These are phyloP conservation scores for Volvox africanus DNA, from an alignment of 139 green algal genomes.

Conservation along the genomic window DNA sequence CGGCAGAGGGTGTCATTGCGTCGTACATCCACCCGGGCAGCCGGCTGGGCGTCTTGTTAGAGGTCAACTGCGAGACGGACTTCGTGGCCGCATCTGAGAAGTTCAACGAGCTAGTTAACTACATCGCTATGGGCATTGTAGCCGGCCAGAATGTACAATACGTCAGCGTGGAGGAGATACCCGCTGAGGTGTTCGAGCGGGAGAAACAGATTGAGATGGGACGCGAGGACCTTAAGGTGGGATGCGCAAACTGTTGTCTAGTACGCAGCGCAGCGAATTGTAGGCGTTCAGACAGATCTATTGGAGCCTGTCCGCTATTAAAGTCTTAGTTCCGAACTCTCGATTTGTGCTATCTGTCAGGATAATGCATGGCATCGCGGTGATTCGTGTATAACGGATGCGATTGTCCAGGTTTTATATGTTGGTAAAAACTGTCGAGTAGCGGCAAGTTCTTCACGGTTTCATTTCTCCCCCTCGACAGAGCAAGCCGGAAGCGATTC, in stretches of 20 bases:
- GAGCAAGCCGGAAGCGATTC: constrained; percentile 95
- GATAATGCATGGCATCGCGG: no score
- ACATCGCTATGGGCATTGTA: constrained; percentile 67
- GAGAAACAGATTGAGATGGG: constrained; percentile 95
- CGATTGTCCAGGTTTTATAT: no score
- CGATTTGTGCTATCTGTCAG: no score
- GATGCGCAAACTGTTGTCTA: background rate
- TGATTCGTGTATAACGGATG: no score
- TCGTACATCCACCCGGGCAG: constrained; percentile 97
- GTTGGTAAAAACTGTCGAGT: no score
- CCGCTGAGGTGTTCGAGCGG: constrained; percentile 78
- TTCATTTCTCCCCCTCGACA: constrained; percentile 48
- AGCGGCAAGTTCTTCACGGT: no score
- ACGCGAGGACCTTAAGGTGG: constrained; percentile 90
- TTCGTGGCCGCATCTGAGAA: constrained; percentile 94
- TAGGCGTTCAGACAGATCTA: no score
- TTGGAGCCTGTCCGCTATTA: no score
- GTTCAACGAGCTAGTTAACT: constrained; percentile 90
- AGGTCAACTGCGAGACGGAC: constrained; percentile 99
- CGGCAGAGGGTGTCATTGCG: constrained; percentile 59
- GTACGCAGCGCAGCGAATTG: no score
- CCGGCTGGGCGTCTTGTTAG: constrained; percentile 84
- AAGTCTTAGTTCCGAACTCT: no score
- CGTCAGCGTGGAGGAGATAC: constrained; percentile 81
- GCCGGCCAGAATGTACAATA: constrained; percentile 57